Percentiles rank a stretch among this genome's conserved stretches.
Evolutionary conservation across 257 asterid genomes (phyloP).

Genomic region (Solanum peruvianum): DNA sequence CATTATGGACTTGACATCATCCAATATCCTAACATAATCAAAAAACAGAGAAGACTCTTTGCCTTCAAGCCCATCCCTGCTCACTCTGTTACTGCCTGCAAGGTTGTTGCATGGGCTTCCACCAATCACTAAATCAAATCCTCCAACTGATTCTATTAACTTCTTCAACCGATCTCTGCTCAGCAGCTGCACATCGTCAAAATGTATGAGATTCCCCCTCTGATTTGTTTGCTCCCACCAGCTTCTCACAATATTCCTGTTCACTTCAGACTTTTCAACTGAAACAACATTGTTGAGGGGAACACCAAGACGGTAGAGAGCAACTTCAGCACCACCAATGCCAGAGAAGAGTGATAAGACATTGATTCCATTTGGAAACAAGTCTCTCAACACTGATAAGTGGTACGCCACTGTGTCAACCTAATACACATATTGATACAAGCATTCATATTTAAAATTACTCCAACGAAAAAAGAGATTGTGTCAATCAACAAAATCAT

Average conservation of each 20-base stretch:
- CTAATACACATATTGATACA: conserved; percentile 10
- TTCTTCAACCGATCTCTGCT: conserved; percentile 24
- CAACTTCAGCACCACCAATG: conserved; percentile 92
- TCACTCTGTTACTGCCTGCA: conserved; percentile 1
- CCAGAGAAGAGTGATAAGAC: conserved; percentile 81
- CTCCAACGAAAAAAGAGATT: not conserved
- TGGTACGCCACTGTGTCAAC: conserved; percentile 93
- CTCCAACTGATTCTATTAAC: conserved; percentile 10
- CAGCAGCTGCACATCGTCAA: conserved; percentile 45
- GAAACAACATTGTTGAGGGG: conserved; percentile 57
- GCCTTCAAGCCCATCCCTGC: conserved; percentile 5
- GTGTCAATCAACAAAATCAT: conserved; percentile 8
- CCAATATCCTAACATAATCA: conserved; percentile 4
- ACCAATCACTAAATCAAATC: conserved; percentile 16
- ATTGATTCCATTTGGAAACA: conserved; percentile 61
- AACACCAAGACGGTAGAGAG: conserved; percentile 74
- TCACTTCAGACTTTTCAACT: conserved; percentile 57
- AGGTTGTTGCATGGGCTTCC: conserved; percentile 4
- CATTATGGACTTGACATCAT: not conserved
- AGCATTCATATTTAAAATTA: not conserved
- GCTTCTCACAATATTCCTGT: conserved; percentile 50
- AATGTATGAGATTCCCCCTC: conserved; percentile 37
- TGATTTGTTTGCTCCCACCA: conserved; percentile 97
- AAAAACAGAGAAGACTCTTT: not conserved
- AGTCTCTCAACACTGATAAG: conserved; percentile 54